Evolutionary conservation across 345 rosid species (phyloP), one percentile per base, ranked within the genome.

Genomic region (Raphanus raphanistrum): DNA sequence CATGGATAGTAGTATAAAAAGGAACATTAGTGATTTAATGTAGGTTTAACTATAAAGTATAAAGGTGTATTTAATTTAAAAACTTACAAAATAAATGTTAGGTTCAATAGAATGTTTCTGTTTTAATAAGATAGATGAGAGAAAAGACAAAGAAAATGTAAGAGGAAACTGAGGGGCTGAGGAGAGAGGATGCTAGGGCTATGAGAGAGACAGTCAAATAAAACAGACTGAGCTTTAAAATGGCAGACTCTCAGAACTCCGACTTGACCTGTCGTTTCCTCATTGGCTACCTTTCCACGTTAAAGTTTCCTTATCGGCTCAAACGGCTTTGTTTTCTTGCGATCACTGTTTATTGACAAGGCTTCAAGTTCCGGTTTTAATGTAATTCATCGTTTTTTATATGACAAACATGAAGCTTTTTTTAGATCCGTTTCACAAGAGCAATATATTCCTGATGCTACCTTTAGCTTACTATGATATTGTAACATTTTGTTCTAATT

Each of bases 261-360:
- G 72, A 79, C 59, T 55, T 74, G 72, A 79, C 76, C 82, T 79
- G 82, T 79, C 82, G 79, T 64, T 70, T 79, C 63, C 63, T 64
- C 76, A 74, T 79, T 69, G 79, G 82, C 45, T 63, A 63, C 12
- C 31, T 68, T 73, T 79, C 31, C 50, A 71, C 12, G 55, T n/a
- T n/a, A 55, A 57, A 43, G 73, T 33, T 66, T 70, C 54, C 59
- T 77, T 55, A 71, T 71, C 62, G 48, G 38, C 72, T 71, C 16
- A 38, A 66, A 57, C 57, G 32, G 41, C 54, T 66, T 31, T 32
- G 52, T 59, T 76, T 68, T 68, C 38, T 63, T 68, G 45, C 50
- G 16, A 35, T 72, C 73, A 67, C 77, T 72, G 73, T 72, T 72
- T 67, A 31, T 31, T 65, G 38, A 58, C 76, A 59, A 59, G 63